These are phyloP conservation scores for Auricularia sp. DNA, from an alignment of 768 basidiomycete genomes.

Conservation along the genomic window DNA sequence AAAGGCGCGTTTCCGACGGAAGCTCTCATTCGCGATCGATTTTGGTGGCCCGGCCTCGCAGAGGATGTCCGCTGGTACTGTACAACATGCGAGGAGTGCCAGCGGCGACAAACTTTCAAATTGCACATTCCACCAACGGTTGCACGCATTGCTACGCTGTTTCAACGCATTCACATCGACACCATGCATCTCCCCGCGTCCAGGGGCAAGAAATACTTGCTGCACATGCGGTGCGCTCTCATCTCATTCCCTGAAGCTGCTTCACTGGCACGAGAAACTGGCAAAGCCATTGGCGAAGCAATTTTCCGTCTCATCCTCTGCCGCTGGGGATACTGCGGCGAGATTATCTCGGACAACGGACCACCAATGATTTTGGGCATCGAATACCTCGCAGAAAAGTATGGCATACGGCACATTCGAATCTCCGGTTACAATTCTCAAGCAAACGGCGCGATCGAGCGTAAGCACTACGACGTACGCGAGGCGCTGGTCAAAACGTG, in stretches of 20 bases:
- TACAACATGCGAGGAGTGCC: constrained; percentile 30
- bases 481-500: constrained; percentile 22
- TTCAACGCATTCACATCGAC: constrained; percentile 28
- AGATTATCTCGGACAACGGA: constrained; percentile 15
- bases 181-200: constrained; percentile 30
- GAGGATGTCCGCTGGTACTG: constrained; percentile 9
- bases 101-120: constrained; percentile 15
- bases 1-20: constrained; percentile 9
- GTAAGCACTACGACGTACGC: constrained; percentile 19
- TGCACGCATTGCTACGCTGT: constrained; percentile 13
- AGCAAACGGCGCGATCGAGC: constrained; percentile 29
- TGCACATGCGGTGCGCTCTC: constrained; percentile 28
- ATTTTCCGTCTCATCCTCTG: constrained; percentile 16
- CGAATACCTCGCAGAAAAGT: constrained; percentile 3
- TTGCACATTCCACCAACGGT: constrained; percentile 14
- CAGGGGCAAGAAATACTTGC: constrained; percentile 22
- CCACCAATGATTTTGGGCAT: constrained; percentile 6
- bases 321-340: constrained; percentile 6
- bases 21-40: constrained; percentile 5
- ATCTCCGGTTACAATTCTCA: constrained; percentile 34
- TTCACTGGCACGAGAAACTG: constrained; percentile 17
- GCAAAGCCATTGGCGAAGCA: constrained; percentile 2
- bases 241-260: constrained; percentile 24
- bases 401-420: constrained; percentile 16
- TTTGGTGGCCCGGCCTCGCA: constrained; percentile 16